These are phyloP conservation scores for Aspergillus sp. DNA, from an alignment of 2,329 filamentous ascomycete genomes.

Conservation along the genomic window DNA sequence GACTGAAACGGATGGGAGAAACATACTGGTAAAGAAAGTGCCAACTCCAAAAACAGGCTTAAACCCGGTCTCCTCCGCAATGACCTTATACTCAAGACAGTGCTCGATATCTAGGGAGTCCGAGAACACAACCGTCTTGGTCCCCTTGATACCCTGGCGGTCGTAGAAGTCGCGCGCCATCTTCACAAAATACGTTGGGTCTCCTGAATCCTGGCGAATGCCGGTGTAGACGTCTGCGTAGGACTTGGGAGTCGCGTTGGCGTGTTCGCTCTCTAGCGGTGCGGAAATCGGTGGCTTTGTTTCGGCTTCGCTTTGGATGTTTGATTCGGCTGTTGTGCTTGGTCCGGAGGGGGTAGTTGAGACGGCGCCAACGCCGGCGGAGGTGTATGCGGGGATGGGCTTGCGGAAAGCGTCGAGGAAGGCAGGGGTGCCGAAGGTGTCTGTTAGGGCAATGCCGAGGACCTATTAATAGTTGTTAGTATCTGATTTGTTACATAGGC, in stretches of 20 bases:
- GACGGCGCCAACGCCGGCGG: slow-evolving; percentile 40
- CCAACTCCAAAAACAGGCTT: slow-evolving; percentile 89
- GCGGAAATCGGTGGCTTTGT: slow-evolving; percentile 47
- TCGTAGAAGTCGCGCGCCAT: slow-evolving; percentile 81
- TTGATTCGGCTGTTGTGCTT: slow-evolving; percentile 45
- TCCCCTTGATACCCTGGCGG: slow-evolving; percentile 68
- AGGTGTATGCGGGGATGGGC: slow-evolving; percentile 53
- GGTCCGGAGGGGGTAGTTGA: slow-evolving; percentile 40
- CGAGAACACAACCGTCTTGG: slow-evolving; percentile 91
- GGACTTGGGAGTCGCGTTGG: slow-evolving; percentile 52
- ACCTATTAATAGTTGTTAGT: slow-evolving; percentile 46
- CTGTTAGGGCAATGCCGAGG: slow-evolving; percentile 84
- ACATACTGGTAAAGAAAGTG: slow-evolving; percentile 81
- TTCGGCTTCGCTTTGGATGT: slow-evolving; percentile 36
- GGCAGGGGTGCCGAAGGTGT: slow-evolving; percentile 90
- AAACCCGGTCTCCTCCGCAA: slow-evolving; percentile 78
- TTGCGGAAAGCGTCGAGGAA: slow-evolving; percentile 84
- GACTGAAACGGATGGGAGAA: not conserved
- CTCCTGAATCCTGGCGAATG: slow-evolving; percentile 86
- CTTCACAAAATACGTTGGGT: slow-evolving; percentile 76
- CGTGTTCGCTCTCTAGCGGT: slow-evolving; percentile 34
- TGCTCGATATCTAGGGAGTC: slow-evolving; percentile 90
- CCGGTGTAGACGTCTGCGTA: slow-evolving; percentile 83
- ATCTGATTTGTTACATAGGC: not conserved
- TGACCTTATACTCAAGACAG: slow-evolving; percentile 84